Evolutionary conservation across 805 yeast genomes (phyloP), one percentile per base, ranked within the genome.

Genomic region (Candida nanaspora): DNA sequence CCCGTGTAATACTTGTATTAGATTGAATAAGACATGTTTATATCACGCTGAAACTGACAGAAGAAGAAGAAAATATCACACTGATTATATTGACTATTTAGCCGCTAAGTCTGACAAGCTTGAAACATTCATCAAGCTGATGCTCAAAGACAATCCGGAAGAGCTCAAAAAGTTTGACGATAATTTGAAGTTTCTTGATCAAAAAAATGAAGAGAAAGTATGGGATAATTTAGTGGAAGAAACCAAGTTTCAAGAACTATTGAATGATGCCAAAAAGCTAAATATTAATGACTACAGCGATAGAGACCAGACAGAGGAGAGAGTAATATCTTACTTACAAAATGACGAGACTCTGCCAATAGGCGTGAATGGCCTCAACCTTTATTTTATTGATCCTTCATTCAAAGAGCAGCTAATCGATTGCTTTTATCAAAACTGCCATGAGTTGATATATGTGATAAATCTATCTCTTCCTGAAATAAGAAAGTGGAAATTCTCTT

Each of bases 1-100:
- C 2, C 59, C 60, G 2, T 55, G 60, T 33, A 40, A 47, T 4
- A 50, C 44, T 26, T 56, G 61, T 39, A 25, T 45, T 15, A 42
- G 42, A 19, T 31, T 38, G 19, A 46, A 47, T 10, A 43, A 48
- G 21, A 46, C 41, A 6, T 52, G 59, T 33, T 35, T 48, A 3
- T 52, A 56, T 40, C 49, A 44, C 18, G 44, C 49, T 1, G 54
- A 47, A 9, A 43, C 40, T 30, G 66, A 61, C 38, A 42, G 62
- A 37, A 44, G 66, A 41, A 42, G 65, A 30, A 37, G 66, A 16
- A 61, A 61, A 38, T 61, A 59, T 41, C 59, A 59, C 41, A 55
- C 63, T 1, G 62, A 57, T 39, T 61, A 61, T 33, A 53, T 59
- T 3, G 53, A 50, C 22, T 51, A 53, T 25, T 47, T 61, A 14